Evolutionary conservation across 495 filamentous ascomycete genomes (phyloP).

Genomic region (Durotheca rogersii): DNA sequence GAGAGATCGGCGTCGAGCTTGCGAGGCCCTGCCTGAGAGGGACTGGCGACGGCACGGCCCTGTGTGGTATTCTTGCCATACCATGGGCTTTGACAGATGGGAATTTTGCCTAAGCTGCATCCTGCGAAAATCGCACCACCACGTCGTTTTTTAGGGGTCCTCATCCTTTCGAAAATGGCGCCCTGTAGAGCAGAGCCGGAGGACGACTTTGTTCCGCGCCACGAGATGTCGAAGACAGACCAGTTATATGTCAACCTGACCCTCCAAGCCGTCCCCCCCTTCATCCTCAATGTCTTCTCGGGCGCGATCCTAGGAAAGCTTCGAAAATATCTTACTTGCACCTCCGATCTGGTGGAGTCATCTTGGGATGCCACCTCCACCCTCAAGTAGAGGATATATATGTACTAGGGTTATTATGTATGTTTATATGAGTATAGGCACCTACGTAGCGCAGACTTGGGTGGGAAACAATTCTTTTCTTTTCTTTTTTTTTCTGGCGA

Average conservation of each 20-base stretch:
- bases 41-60: conserved; percentile 2
- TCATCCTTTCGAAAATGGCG: conserved; percentile 23
- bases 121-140: conserved; percentile 9
- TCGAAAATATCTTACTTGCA: conserved; percentile 1
- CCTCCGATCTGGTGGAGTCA: neutral
- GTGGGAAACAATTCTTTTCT: too few species aligned
- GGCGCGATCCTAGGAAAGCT: conserved; percentile 5
- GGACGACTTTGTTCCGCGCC: conserved; percentile 28
- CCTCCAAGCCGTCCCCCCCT: conserved; percentile 17
- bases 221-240: conserved; percentile 10
- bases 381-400: too few species aligned
- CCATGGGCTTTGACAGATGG: conserved; percentile 26
- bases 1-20: neutral
- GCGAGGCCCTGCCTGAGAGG: conserved; percentile 6
- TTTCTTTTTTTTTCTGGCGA: too few species aligned
- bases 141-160: conserved; percentile 21
- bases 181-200: conserved; percentile 28
- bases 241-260: conserved; percentile 13
- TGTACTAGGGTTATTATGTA: neutral
- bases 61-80: conserved; percentile 17
- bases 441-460: too few species aligned
- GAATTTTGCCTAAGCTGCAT: conserved; percentile 29
- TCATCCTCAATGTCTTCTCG: conserved; percentile 8
- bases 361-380: neutral
- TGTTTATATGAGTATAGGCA: conserved; percentile 1